Conservation (phyloP, 2,329 filamentous ascomycete species). For the Trichoderma pleuroti region DNA sequence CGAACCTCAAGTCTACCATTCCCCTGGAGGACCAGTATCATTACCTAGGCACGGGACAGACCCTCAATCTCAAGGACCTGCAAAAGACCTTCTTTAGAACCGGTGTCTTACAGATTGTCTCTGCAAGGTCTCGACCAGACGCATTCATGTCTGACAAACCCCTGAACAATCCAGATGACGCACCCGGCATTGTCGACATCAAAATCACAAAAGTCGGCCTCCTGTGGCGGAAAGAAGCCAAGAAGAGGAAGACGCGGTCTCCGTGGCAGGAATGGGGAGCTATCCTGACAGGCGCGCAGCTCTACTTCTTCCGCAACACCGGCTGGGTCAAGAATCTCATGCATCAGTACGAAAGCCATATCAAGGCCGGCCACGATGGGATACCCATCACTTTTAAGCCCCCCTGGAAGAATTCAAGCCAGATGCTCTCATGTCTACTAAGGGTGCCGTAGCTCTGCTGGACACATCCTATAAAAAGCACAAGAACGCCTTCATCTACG, state of each 20-base stretch:
- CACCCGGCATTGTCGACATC: conserved; percentile 91
- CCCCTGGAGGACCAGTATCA: conserved; percentile 87
- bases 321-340: conserved; percentile 89
- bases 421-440: conserved; percentile 87
- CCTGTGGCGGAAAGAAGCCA: conserved; percentile 88
- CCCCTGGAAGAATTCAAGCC: conserved; percentile 89
- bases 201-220: conserved; percentile 95
- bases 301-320: conserved; percentile 94
- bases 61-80: conserved; percentile 74
- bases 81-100: conserved; percentile 89
- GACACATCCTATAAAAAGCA: conserved; percentile 90
- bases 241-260: conserved; percentile 89
- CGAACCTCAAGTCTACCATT: conserved; percentile 88
- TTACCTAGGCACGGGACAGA: conserved; percentile 74
- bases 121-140: conserved; percentile 85
- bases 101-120: conserved; percentile 90
- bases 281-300: conserved; percentile 89
- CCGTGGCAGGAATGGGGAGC: conserved; percentile 99
- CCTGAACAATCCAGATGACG: conserved; percentile 77
- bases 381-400: conserved; percentile 86
- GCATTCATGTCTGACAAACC: conserved; percentile 91
- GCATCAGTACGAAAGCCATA: conserved; percentile 78
- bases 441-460: conserved; percentile 83
- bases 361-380: conserved; percentile 71
- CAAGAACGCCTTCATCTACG: conserved; percentile 90